Percentiles rank a stretch among this genome's conserved stretches.
Evolutionary conservation across 805 yeast species (phyloP).

Genomic region (Ogataea nitratoaversa): DNA sequence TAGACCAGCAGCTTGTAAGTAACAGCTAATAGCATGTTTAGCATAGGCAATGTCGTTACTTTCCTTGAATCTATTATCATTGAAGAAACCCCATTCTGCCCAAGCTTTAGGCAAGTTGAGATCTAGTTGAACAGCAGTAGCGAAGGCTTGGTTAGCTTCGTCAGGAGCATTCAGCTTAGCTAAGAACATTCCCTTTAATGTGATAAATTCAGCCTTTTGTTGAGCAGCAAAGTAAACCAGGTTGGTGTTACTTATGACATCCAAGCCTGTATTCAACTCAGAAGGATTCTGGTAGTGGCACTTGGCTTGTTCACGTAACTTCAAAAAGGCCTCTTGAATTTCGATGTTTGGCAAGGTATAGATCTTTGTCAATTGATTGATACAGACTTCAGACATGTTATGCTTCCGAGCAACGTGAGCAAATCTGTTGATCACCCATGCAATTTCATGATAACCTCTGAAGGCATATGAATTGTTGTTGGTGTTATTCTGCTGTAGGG

Average conservation of each 20-base stretch:
- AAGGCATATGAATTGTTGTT: conserved; percentile 90
- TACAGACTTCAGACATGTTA: conserved; percentile 94
- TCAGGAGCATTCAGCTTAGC: conserved; percentile 87
- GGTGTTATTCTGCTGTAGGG: conserved; percentile 67
- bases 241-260: conserved; percentile 94
- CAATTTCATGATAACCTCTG: conserved; percentile 97
- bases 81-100: conserved; percentile 99
- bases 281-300: conserved; percentile 91
- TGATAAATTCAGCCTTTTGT: conserved; percentile 97
- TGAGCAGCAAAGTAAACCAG: conserved; percentile 94
- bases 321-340: conserved; percentile 95
- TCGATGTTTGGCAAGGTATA: conserved; percentile 96
- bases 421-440: conserved; percentile 97
- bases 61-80: conserved; percentile 82
- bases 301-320: conserved; percentile 93
- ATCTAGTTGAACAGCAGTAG: conserved; percentile 96
- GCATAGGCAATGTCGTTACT: conserved; percentile 78
- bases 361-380: conserved; percentile 85
- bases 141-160: conserved; percentile 96
- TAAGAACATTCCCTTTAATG: conserved; percentile 95
- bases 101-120: conserved; percentile 94
- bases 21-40: conserved; percentile 91
- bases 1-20: conserved; percentile 94
- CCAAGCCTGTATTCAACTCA: conserved; percentile 91
- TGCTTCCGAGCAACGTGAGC: conserved; percentile 98